Base-by-base conservation (phyloP, 805 yeast species). In the Metschnikowia proteae region DNA sequence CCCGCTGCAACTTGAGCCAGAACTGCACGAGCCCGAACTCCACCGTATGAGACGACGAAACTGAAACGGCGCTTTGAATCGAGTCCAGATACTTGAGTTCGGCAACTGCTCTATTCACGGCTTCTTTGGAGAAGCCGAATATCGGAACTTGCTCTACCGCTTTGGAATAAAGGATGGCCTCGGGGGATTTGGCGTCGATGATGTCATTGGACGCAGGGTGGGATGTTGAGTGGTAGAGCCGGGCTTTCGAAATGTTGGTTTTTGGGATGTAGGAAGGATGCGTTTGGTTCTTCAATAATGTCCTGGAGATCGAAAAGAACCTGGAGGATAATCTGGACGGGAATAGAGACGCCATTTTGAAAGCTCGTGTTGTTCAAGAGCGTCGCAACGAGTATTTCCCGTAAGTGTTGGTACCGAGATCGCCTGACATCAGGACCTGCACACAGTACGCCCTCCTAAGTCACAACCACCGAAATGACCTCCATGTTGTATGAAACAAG, bases 1-100 rank as follows among this genome's bases (percentile, higher is more conserved):
- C 70, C 54, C 83, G 57, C 45, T 67, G 69, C 30, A 64, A 49
- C 57, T 81, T 72, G 56, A 79, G 74, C 64, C 74, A 72, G 38
- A 77, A 74, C 37, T 82, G 60, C 65, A 83, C 80, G 49, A 80
- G 76, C 62, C 74, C 79, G 44, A 82, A 76, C 51, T 86, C 75
- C 35, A 61, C 54, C 5, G 51, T 42, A 44, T 56, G 55, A 10
- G 51, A 45, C 42, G 54, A 48, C 4, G 63, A 59, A 29, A 71
- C 62, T 3, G 72, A 62, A 35, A 79, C 68, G 1, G 73, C 62
- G 3, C 74, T 68, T 38, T 64, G 69, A 9, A 77, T 74, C 50
- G 60, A 79, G 67, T 84, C 88, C 42, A 79, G 70, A 57, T 77
- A 76, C 5, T 78, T 75, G 54, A 72, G 62, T 32, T 72, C 67